Conservation (phyloP, 2,329 filamentous ascomycete species). For the Colletotrichum sp. region DNA sequence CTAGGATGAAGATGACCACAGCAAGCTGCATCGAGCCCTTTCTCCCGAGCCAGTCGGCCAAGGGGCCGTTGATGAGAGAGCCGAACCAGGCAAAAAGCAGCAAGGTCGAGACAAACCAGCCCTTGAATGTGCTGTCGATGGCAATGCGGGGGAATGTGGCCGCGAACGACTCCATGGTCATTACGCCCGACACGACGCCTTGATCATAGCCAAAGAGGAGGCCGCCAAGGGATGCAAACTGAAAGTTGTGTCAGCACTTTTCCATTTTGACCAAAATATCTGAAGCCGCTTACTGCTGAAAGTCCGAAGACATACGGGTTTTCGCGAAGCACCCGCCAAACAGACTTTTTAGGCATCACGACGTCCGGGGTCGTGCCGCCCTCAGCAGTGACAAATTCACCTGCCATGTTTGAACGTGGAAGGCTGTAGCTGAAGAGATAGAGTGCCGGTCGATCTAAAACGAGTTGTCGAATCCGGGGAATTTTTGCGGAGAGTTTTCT, state of each 20-base stretch:
- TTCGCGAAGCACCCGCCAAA: constrained; percentile 32
- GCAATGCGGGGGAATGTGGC: constrained; percentile 40
- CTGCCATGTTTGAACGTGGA: neutral
- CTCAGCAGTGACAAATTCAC: constrained; percentile 22
- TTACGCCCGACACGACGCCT: constrained; percentile 51
- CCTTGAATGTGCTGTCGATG: constrained; percentile 50
- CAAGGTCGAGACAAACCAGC: constrained; percentile 58
- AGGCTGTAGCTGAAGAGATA: neutral
- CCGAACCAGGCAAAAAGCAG: constrained; percentile 54
- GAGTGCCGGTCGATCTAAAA: neutral
- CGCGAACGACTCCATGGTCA: constrained; percentile 49
- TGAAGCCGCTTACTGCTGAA: constrained; percentile 36
- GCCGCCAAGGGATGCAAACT: constrained; percentile 39
- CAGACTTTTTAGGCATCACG: constrained; percentile 24
- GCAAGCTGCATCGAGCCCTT: constrained; percentile 39
- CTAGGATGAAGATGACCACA: constrained; percentile 41
- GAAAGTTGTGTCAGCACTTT: neutral
- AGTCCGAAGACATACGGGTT: constrained; percentile 51
- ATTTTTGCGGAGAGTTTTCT: neutral
- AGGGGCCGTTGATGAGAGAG: constrained; percentile 46
- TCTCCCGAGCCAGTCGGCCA: constrained; percentile 38
- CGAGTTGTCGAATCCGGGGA: constrained; percentile 23
- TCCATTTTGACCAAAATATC: neutral
- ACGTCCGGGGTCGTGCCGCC: neutral
- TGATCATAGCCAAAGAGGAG: constrained; percentile 58